Conservation (phyloP, 495 filamentous ascomycete species). For the Aspergillus taichungensis region DNA sequence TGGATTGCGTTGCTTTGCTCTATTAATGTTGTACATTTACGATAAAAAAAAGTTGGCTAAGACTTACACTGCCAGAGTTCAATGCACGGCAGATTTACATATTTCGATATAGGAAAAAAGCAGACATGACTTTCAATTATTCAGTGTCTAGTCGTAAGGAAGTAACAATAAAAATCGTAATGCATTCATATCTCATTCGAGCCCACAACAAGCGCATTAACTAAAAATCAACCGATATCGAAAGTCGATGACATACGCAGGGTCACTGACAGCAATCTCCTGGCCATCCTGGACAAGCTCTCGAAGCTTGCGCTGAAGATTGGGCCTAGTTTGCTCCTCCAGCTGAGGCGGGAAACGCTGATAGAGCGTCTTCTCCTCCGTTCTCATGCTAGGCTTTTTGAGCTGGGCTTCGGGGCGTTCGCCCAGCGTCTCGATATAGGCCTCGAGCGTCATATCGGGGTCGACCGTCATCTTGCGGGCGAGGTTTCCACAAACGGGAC, state of each 20-base stretch:
- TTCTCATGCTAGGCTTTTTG: slow-evolving; percentile 83
- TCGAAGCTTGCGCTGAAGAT: slow-evolving; percentile 66
- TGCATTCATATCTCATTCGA: slow-evolving; percentile 8
- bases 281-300: slow-evolving; percentile 59
- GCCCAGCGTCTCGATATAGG: slow-evolving; percentile 79
- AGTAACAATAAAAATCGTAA: slow-evolving; percentile 10
- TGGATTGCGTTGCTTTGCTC: slow-evolving; percentile 23
- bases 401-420: slow-evolving; percentile 76
- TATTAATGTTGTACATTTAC: slow-evolving; percentile 34
- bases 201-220: slow-evolving; percentile 8
- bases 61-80: slow-evolving; percentile 28
- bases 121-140: slow-evolving; percentile 19
- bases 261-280: slow-evolving; percentile 75
- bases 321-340: slow-evolving; percentile 70
- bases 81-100: slow-evolving; percentile 18
- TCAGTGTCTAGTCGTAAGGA: slow-evolving; percentile 13
- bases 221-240: slow-evolving; percentile 50
- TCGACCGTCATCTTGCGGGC: slow-evolving; percentile 66
- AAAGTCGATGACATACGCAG: slow-evolving; percentile 68
- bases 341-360: slow-evolving; percentile 75
- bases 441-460: slow-evolving; percentile 62
- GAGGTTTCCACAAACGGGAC: slow-evolving; percentile 84
- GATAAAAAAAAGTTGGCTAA: slow-evolving; percentile 33
- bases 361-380: slow-evolving; percentile 76
- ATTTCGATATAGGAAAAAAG: slow-evolving; percentile 20